Base-by-base conservation (phyloP, 305 asterid species). In the Lippia alba region DNA sequence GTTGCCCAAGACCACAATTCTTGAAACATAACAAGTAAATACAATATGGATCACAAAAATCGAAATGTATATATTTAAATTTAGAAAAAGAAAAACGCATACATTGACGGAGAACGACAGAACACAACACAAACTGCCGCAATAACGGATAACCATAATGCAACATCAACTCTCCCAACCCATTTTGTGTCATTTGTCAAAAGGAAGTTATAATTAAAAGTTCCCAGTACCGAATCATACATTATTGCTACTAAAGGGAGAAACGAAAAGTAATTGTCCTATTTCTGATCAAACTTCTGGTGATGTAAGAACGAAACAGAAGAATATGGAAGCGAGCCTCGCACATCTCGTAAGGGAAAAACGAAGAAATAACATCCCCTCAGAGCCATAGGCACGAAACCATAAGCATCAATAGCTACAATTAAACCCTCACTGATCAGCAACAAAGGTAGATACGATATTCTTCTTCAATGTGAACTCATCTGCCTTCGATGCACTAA, bases 391-490 rank as follows among this genome's bases (percentile, higher is more conserved):
- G 6, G 19, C 61, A 50, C 10, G 24, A 14, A 2, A 34, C 56
- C 57, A 33, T 67, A 15, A 53, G 18, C 70, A 33, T 41, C 15
- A 20, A 60, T 17, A 5, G 41, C 53, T 45, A 40, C 20, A 30
- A 36, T 24, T 51, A 41, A 5, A 5, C 41, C 56, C 73, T 82
- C 78, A 71, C 54, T 71, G 69, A 12, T 74, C 80, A 19, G 79
- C 39, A 45, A 44, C 71, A 55, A 79, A 82, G 65, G 74, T 67
- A 1, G 81, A 60, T 10, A 82, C 62, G 70, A 82, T 79, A 57
- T 82, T 82, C 82, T 77, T 79, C 82, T 82, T 82, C 79, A 82
- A 61, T 0, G 81, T 79, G 71, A 82, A 74, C 57, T 82, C 87
- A 30, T 82, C 87, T 11, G 78, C 79, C 79, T 82, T 82, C 19